A percentile compares a stretch with the other conserved stretches of the same genome.
phyloP scores from a whole-genome alignment of 345 rosid species.

The Salix suchowensis region DNA sequence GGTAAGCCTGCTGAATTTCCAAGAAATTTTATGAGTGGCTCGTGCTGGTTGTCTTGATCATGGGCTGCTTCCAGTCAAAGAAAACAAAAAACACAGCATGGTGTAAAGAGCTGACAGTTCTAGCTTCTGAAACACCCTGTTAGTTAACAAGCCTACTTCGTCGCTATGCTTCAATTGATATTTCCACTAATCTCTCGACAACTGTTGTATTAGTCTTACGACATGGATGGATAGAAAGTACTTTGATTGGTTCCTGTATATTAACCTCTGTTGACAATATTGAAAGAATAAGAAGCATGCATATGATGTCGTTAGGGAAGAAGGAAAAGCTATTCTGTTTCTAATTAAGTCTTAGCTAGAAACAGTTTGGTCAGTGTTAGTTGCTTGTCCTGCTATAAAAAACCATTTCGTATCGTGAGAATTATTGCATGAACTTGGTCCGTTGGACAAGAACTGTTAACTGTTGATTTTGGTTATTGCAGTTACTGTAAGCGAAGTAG shows the following conservation, averaged over 20 bases:
- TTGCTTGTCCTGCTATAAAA: too few relatives aligned
- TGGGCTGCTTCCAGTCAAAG: slow-evolving; percentile 48
- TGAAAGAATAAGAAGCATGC: neutral
- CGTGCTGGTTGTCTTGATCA: slow-evolving; percentile 14
- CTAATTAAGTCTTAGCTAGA: neutral
- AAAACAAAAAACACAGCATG: slow-evolving; percentile 33
- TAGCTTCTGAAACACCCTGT: slow-evolving; percentile 75
- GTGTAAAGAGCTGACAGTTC: slow-evolving; percentile 61
- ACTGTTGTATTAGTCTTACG: too few relatives aligned
- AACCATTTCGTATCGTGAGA: neutral
- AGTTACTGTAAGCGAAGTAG: slow-evolving; percentile 79
- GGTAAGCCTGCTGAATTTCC: neutral
- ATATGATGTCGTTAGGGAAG: neutral
- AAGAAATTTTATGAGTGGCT: neutral
- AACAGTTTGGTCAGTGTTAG: too few relatives aligned
- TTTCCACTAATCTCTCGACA: neutral
- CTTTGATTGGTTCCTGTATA: too few relatives aligned
- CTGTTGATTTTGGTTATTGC: slow-evolving; percentile 17
- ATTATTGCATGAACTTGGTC: too few relatives aligned
- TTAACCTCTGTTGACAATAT: neutral
- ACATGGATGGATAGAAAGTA: too few relatives aligned
- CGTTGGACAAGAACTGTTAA: neutral
- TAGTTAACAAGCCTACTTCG: slow-evolving; percentile 21
- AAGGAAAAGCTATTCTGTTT: neutral
- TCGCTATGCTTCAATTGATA: neutral